These are phyloP conservation scores for Cercospora berteroae DNA, from an alignment of 2,329 filamentous ascomycete species.

Conservation along the genomic window DNA sequence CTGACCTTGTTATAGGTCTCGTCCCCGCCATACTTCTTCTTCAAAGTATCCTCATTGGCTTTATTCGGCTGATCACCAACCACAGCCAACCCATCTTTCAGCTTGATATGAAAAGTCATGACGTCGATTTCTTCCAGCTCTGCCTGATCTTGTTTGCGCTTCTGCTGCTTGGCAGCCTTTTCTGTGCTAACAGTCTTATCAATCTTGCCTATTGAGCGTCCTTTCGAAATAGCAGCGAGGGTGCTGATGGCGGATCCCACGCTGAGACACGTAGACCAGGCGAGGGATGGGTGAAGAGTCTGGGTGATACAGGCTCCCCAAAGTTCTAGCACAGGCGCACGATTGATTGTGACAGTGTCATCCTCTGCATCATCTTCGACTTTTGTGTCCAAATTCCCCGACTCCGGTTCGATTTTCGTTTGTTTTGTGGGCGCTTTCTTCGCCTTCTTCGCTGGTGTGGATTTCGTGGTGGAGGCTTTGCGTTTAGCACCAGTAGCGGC, in stretches of 20 bases:
- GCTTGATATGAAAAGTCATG: constrained; percentile 36
- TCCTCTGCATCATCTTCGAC: background rate
- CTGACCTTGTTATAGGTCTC: constrained; percentile 28
- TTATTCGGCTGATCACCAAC: constrained; percentile 27
- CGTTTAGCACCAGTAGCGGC: constrained; percentile 4
- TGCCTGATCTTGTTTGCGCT: constrained; percentile 25
- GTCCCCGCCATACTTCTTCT: constrained; percentile 30
- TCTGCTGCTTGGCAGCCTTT: constrained; percentile 24
- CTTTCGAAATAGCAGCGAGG: constrained; percentile 37
- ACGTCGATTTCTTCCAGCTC: constrained; percentile 31
- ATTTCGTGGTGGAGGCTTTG: constrained; percentile 6
- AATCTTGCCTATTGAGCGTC: constrained; percentile 35
- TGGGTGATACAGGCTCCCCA: constrained; percentile 33
- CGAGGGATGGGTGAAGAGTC: constrained; percentile 29
- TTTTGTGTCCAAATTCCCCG: background rate
- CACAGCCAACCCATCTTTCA: constrained; percentile 31
- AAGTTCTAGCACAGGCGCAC: constrained; percentile 36
- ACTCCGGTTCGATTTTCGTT: constrained; percentile 8
- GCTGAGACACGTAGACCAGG: constrained; percentile 37
- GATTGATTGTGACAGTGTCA: constrained; percentile 34
- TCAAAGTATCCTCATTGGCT: constrained; percentile 28
- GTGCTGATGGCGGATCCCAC: constrained; percentile 35
- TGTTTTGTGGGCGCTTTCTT: constrained; percentile 11
- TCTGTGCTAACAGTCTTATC: constrained; percentile 25
- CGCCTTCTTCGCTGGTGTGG: constrained; percentile 15